Conservation (phyloP, 768 basidiomycete species). For the Psilocybe sp. region DNA sequence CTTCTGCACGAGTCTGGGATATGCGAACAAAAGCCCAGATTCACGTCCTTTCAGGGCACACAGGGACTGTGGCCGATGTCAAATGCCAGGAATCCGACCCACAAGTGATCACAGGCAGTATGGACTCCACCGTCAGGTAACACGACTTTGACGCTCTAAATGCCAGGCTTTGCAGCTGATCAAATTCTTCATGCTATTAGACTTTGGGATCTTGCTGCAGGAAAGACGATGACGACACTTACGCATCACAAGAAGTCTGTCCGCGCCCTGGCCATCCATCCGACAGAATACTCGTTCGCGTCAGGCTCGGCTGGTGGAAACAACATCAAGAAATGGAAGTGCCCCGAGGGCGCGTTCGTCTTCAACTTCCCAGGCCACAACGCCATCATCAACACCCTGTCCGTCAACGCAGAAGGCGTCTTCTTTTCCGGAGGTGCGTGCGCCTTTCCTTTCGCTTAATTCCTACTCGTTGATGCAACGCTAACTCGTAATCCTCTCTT, state of each 20-base stretch:
- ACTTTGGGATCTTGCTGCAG: constrained; percentile 96
- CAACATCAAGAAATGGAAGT: constrained; percentile 99
- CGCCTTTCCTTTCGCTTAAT: neutral
- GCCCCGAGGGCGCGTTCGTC: constrained; percentile 93
- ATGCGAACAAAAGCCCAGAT: constrained; percentile 98
- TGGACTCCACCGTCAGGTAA: constrained; percentile 95
- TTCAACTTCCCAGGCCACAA: constrained; percentile 97
- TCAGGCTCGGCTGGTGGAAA: constrained; percentile 97
- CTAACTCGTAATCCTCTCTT: neutral
- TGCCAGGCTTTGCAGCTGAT: too few relatives aligned
- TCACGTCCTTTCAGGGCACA: constrained; percentile 90
- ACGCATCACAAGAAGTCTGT: constrained; percentile 99
- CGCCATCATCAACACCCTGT: constrained; percentile 94
- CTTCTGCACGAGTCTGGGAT: constrained; percentile 97
- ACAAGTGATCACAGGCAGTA: constrained; percentile 96
- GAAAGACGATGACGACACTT: constrained; percentile 92
- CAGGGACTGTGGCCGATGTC: constrained; percentile 92
- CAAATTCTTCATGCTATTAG: constrained; percentile 32
- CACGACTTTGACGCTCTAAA: constrained; percentile 21
- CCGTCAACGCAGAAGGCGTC: constrained; percentile 93
- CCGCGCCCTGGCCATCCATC: constrained; percentile 90
- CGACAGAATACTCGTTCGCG: constrained; percentile 95
- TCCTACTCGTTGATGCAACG: too few relatives aligned
- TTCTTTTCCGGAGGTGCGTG: constrained; percentile 91
- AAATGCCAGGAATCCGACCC: constrained; percentile 97